Percentiles rank a stretch among this genome's conserved stretches.
Evolutionary conservation across 148 eudicot genomes (phyloP).

Genomic region (Vaccinium corymbosum): DNA sequence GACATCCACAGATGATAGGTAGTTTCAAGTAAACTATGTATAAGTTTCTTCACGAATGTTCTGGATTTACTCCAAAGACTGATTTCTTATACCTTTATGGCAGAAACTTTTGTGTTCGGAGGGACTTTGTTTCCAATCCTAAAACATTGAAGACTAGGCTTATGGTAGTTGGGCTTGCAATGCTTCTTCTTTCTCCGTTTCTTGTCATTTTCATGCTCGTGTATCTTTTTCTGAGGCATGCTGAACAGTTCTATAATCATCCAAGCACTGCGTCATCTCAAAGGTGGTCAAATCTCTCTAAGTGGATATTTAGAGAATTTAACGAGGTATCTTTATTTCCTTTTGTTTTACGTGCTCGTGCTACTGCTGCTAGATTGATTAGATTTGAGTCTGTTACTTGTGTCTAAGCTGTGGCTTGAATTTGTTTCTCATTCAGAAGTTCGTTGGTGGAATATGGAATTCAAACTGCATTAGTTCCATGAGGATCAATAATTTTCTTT

Average conservation of each 20-base stretch:
- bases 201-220: constrained; percentile 92
- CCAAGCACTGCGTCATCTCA: constrained; percentile 94
- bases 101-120: constrained; percentile 79
- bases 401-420: neutral
- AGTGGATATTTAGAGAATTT: constrained; percentile 90
- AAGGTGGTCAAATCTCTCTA: constrained; percentile 94
- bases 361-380: neutral
- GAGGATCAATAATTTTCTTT: neutral
- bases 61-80: neutral
- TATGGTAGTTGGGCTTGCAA: constrained; percentile 68
- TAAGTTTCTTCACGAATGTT: neutral
- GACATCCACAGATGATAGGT: neutral
- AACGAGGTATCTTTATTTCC: constrained; percentile 67
- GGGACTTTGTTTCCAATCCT: constrained; percentile 75
- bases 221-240: constrained; percentile 95
- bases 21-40: neutral
- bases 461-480: neutral
- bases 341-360: neutral
- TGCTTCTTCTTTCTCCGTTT: constrained; percentile 91
- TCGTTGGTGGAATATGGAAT: neutral
- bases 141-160: constrained; percentile 78
- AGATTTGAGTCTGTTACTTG: neutral
- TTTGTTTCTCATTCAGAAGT: neutral
- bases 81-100: constrained; percentile 22
- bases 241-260: constrained; percentile 94